Conservation (phyloP, 306 rosid genomes). For the Casuarina glauca region DNA sequence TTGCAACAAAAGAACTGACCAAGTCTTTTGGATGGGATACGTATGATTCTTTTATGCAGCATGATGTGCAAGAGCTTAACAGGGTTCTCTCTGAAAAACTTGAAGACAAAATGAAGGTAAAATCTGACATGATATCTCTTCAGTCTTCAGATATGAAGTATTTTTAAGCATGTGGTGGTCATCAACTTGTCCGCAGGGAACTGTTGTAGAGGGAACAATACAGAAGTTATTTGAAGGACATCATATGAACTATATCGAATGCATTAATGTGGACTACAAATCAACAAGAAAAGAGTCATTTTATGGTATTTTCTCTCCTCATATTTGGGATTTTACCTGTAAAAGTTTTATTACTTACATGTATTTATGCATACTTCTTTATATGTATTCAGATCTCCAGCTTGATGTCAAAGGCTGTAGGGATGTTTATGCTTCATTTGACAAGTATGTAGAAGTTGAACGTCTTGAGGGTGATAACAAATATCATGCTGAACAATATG, state of each 20-base stretch:
- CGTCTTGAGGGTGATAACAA: constrained; percentile 97
- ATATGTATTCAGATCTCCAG: constrained; percentile 75
- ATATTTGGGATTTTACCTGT: neutral
- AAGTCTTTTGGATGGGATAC: constrained; percentile 97
- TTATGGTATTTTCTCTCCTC: constrained; percentile 62
- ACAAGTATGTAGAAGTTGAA: constrained; percentile 98
- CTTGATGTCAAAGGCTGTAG: constrained; percentile 98
- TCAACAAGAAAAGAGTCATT: constrained; percentile 98
- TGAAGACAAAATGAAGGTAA: constrained; percentile 92
- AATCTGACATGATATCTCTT: constrained; percentile 19
- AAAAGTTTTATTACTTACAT: constrained; percentile 3
- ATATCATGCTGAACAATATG: constrained; percentile 94
- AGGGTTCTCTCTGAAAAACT: constrained; percentile 87
- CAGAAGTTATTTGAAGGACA: constrained; percentile 98
- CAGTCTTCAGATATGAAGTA: constrained; percentile 7
- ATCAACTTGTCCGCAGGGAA: constrained; percentile 56
- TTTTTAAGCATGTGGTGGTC: constrained; percentile 4
- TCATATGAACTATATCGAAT: constrained; percentile 97
- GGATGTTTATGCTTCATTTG: constrained; percentile 97
- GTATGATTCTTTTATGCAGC: constrained; percentile 92
- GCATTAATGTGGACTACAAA: constrained; percentile 98
- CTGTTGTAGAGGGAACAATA: constrained; percentile 99
- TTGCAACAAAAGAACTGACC: constrained; percentile 87
- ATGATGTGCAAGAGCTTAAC: constrained; percentile 88
- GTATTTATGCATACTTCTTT: constrained; percentile 31